Conservation (phyloP, 1,284 basidiomycete genomes). For the Tilletia setariae region DNA sequence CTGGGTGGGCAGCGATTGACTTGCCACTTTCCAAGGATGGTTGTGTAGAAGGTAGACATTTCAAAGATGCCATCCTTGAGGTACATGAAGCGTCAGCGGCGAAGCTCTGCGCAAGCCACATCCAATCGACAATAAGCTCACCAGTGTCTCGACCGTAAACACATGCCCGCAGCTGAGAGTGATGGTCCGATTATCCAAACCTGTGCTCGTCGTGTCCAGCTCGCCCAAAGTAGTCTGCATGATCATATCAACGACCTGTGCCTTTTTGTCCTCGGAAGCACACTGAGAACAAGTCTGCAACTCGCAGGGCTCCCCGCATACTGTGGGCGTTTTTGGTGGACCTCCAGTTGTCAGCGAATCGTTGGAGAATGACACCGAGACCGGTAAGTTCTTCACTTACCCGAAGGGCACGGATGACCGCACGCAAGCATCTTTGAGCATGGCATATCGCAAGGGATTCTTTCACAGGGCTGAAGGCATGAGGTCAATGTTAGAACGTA, state of each 20-base stretch:
- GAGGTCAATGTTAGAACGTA: neutral
- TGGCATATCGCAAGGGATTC: slow-evolving; percentile 65
- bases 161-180: slow-evolving; percentile 66
- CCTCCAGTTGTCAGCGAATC: neutral
- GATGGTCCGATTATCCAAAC: slow-evolving; percentile 63
- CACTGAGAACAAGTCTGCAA: slow-evolving; percentile 64
- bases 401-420: slow-evolving; percentile 68
- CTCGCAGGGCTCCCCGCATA: slow-evolving; percentile 68
- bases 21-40: slow-evolving; percentile 56
- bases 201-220: slow-evolving; percentile 57
- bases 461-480: slow-evolving; percentile 63
- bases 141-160: slow-evolving; percentile 71
- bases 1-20: slow-evolving; percentile 57
- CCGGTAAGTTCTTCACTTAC: slow-evolving; percentile 53
- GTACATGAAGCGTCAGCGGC: neutral
- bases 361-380: neutral
- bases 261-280: slow-evolving; percentile 56
- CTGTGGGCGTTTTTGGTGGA: slow-evolving; percentile 54
- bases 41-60: slow-evolving; percentile 62
- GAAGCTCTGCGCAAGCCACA: no score
- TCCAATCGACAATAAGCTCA: neutral
- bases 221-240: slow-evolving; percentile 62
- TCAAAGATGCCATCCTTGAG: slow-evolving; percentile 59
- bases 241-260: slow-evolving; percentile 64
- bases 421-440: slow-evolving; percentile 62